These are phyloP conservation scores for Triticum aestivum DNA, from an alignment of 176 grass and related monocot genomes.

Conservation along the genomic window DNA sequence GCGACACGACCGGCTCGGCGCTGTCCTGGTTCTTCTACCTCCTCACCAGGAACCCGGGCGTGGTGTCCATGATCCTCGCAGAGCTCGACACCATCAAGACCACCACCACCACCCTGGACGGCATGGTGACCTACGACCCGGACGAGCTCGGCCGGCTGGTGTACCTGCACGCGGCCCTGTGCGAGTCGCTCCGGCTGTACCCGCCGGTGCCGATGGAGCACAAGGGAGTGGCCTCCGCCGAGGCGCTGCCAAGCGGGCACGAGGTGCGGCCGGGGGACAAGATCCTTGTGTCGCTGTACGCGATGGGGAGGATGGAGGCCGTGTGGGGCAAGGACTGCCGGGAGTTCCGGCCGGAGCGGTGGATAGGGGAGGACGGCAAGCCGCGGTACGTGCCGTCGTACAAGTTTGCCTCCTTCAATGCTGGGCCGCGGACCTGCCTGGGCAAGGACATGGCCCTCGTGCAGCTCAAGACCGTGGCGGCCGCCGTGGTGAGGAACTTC, in stretches of 20 bases:
- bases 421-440: not conserved
- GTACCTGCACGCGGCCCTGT: conserved; percentile 60
- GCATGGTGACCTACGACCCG: not conserved
- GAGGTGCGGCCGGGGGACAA: conserved; percentile 23
- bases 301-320: not conserved
- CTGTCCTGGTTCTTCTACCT: conserved; percentile 74
- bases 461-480: not conserved
- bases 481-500: not conserved
- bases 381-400: not conserved
- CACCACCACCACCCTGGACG: not conserved
- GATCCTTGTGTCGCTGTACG: conserved; percentile 10
- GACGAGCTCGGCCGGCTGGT: conserved; percentile 42
- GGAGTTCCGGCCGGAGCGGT: not conserved
- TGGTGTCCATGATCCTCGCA: conserved; percentile 28
- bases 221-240: conserved; percentile 33
- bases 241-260: conserved; percentile 52
- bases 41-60: conserved; percentile 37
- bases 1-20: conserved; percentile 71
- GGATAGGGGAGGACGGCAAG: not conserved
- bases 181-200: conserved; percentile 60
- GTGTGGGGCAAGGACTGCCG: not conserved
- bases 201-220: conserved; percentile 58
- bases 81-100: conserved; percentile 40
- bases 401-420: not conserved
- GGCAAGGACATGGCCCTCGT: not conserved